These are phyloP conservation scores for Tolypocladium inflatum DNA, from an alignment of 2,329 filamentous ascomycete species.

Conservation along the genomic window DNA sequence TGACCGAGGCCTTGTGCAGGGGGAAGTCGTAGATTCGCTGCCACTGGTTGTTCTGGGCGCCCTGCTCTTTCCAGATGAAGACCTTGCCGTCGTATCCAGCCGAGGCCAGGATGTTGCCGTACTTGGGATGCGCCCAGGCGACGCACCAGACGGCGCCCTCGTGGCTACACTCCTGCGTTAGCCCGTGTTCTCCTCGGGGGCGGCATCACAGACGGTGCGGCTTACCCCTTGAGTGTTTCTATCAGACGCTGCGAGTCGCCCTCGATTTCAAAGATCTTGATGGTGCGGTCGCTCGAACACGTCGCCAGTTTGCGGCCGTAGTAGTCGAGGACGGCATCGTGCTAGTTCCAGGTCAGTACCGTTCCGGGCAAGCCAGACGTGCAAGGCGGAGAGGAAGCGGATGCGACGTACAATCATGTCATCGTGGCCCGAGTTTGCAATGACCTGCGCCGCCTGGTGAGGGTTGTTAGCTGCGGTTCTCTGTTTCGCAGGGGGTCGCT, in stretches of 20 bases:
- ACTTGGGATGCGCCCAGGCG: constrained; percentile 96
- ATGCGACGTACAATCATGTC: constrained; percentile 92
- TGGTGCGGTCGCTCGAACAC: constrained; percentile 95
- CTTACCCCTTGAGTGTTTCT: constrained; percentile 86
- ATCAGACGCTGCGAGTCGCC: constrained; percentile 81
- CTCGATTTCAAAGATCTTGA: constrained; percentile 98
- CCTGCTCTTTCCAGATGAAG: constrained; percentile 92
- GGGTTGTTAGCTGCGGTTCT: constrained; percentile 15
- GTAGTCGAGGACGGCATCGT: constrained; percentile 97
- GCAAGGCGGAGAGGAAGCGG: neutral
- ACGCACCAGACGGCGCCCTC: constrained; percentile 98
- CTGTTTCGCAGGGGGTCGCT: neutral
- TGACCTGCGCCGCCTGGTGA: constrained; percentile 31
- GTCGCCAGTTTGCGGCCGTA: constrained; percentile 94
- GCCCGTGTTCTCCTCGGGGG: neutral
- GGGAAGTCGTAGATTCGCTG: constrained; percentile 88
- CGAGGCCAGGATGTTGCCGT: constrained; percentile 93
- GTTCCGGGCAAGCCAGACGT: constrained; percentile 5
- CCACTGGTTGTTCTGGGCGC: constrained; percentile 50
- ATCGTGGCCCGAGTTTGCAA: constrained; percentile 60
- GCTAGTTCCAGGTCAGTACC: constrained; percentile 39
- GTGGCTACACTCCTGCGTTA: constrained; percentile 47
- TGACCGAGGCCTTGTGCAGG: constrained; percentile 90
- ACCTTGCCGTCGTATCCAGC: constrained; percentile 97
- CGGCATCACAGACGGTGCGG: neutral